These are phyloP conservation scores for Pyracantha coccinea DNA, from an alignment of 331 rosid species.

Conservation along the genomic window DNA sequence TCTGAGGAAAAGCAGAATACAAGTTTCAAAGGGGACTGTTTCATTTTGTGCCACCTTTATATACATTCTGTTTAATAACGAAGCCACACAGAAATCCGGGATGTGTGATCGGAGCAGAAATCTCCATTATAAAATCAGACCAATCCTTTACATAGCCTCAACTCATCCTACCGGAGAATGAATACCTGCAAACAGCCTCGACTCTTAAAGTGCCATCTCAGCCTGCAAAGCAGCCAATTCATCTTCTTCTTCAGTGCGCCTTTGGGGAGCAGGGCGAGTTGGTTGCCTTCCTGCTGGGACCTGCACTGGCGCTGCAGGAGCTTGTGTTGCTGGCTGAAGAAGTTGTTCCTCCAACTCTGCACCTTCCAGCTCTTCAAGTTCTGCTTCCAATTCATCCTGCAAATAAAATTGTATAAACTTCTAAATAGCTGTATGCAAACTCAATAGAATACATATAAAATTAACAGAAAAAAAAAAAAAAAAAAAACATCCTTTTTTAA, in stretches of 20 bases:
- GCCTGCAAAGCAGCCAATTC: constrained; percentile 95
- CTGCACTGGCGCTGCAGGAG: constrained; percentile 78
- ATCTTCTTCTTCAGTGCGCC: constrained; percentile 79
- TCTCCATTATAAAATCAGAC: constrained; percentile 22
- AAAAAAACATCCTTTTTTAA: too few species aligned
- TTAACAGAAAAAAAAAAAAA: too few species aligned
- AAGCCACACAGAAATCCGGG: constrained; percentile 24
- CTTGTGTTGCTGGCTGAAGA: constrained; percentile 80
- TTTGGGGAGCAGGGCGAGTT: constrained; percentile 58
- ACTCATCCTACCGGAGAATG: constrained; percentile 14
- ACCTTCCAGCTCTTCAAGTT: constrained; percentile 93
- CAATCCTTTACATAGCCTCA: constrained; percentile 33
- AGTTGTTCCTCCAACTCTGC: constrained; percentile 97
- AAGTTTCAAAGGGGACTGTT: constrained; percentile 18
- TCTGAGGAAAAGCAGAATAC: background rate
- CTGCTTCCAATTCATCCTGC: constrained; percentile 95
- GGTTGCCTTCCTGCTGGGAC: constrained; percentile 68
- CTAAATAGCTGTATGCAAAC: background rate
- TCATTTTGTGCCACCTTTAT: constrained; percentile 33
- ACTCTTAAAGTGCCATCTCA: constrained; percentile 86
- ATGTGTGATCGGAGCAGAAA: constrained; percentile 20
- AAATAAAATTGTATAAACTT: constrained; percentile 5
- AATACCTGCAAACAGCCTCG: constrained; percentile 37
- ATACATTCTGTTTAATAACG: constrained; percentile 44
- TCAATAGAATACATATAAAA: background rate